phyloP scores from a whole-genome alignment of 495 filamentous ascomycete species.

The Hyaloscypha finlandica region DNA sequence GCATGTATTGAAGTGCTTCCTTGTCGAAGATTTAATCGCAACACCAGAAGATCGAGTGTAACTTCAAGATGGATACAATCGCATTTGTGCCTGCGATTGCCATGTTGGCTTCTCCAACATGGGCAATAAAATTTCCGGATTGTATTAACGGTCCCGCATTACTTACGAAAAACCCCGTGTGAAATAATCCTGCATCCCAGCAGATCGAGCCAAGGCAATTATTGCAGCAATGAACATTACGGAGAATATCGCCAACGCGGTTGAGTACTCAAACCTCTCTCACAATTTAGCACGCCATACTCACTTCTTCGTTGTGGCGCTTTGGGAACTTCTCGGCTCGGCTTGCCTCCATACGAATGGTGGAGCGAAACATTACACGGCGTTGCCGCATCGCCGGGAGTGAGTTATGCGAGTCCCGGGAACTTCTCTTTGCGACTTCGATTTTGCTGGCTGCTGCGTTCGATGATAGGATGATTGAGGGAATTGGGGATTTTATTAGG shows the following conservation, averaged over 20 bases:
- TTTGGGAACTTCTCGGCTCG: conserved; percentile 40
- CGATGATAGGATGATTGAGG: conserved; percentile 47
- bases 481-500: conserved; percentile 36
- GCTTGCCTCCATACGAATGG: conserved; percentile 49
- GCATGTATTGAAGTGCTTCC: no score
- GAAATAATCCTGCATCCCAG: conserved; percentile 47
- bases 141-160: neutral
- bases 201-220: conserved; percentile 46
- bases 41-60: no score
- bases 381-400: conserved; percentile 40
- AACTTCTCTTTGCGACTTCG: conserved; percentile 47
- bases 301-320: neutral
- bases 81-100: neutral
- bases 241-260: conserved; percentile 45
- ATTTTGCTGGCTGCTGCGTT: conserved; percentile 48
- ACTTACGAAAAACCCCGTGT: conserved; percentile 27
- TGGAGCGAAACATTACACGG: conserved; percentile 55
- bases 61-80: neutral
- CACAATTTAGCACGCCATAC: neutral
- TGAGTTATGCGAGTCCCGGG: conserved; percentile 33
- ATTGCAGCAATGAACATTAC: conserved; percentile 43
- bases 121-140: neutral
- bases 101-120: neutral
- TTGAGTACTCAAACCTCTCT: conserved; percentile 32
- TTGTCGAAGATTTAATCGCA: no score